A percentile compares a stretch with the other conserved stretches of the same genome.
Evolutionary conservation across 441 rosid genomes (phyloP).

Genomic region (Pelargonium hybrid): DNA sequence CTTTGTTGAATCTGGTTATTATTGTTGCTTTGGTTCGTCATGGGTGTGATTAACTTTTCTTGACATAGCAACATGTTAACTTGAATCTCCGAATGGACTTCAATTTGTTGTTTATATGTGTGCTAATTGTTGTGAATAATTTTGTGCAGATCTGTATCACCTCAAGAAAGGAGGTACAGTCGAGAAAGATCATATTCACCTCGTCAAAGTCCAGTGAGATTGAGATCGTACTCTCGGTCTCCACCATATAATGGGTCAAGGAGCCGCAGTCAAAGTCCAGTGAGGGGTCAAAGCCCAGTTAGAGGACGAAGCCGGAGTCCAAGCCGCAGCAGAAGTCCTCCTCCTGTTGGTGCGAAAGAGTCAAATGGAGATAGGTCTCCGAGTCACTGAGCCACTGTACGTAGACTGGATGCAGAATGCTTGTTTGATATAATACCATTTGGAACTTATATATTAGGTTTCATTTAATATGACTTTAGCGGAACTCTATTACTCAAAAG

Average conservation of each 20-base stretch:
- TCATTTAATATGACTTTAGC: too few relatives aligned
- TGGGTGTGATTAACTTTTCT: too few relatives aligned
- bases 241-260: constrained; percentile 45
- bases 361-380: constrained; percentile 58
- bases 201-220: constrained; percentile 21
- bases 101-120: background rate
- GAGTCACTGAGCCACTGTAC: constrained; percentile 37
- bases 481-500: too few relatives aligned
- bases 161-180: constrained; percentile 50
- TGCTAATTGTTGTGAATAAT: background rate
- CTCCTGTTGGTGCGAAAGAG: constrained; percentile 31
- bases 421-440: background rate
- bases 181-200: constrained; percentile 20
- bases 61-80: too few relatives aligned
- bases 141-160: constrained; percentile 54
- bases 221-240: constrained; percentile 56
- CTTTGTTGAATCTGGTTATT: too few relatives aligned
- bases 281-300: constrained; percentile 23
- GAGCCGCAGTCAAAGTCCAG: constrained; percentile 56
- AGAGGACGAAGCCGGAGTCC: constrained; percentile 20
- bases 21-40: too few relatives aligned
- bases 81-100: background rate
- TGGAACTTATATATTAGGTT: background rate
- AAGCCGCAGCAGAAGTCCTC: constrained; percentile 36
- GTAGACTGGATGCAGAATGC: too few relatives aligned